A percentile compares a stretch with the other conserved stretches of the same genome.
Conservation (phyloP, 306 rosid genomes). For the Clitoria ternatea region DNA sequence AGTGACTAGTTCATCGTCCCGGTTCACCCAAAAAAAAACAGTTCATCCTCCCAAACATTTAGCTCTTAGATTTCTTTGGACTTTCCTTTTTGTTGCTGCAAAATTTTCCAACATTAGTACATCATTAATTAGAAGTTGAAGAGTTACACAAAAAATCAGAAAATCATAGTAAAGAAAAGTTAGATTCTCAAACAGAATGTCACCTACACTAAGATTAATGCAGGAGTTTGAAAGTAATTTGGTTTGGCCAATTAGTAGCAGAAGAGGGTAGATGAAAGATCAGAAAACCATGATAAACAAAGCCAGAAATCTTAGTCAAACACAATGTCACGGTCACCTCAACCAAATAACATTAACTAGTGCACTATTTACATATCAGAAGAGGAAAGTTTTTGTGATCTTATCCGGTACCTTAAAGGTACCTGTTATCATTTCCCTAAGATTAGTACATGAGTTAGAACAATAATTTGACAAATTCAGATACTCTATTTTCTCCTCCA, state of each 20-base stretch:
- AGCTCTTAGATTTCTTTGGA: slow-evolving; percentile 19
- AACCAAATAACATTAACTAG: neutral
- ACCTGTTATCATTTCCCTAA: too few relatives aligned
- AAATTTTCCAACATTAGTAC: slow-evolving; percentile 16
- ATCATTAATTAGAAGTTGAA: neutral
- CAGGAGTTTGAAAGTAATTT: neutral
- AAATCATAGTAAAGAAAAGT: neutral
- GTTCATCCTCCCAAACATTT: slow-evolving; percentile 15
- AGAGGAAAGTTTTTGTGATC: too few relatives aligned
- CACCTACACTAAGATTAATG: neutral
- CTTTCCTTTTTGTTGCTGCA: slow-evolving; percentile 38
- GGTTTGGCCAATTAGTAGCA: slow-evolving; percentile 8
- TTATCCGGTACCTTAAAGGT: too few relatives aligned
- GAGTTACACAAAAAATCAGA: neutral
- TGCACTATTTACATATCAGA: too few relatives aligned
- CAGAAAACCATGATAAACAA: neutral
- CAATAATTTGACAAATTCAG: neutral
- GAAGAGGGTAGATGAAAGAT: neutral
- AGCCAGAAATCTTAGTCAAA: neutral
- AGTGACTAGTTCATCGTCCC: neutral
- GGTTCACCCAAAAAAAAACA: too few relatives aligned
- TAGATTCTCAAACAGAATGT: neutral
- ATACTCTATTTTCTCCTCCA: neutral
- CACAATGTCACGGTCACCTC: neutral
- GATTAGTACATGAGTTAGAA: too few relatives aligned